These are phyloP conservation scores for Acer campestre DNA, from an alignment of 345 rosid species.

Conservation along the genomic window DNA sequence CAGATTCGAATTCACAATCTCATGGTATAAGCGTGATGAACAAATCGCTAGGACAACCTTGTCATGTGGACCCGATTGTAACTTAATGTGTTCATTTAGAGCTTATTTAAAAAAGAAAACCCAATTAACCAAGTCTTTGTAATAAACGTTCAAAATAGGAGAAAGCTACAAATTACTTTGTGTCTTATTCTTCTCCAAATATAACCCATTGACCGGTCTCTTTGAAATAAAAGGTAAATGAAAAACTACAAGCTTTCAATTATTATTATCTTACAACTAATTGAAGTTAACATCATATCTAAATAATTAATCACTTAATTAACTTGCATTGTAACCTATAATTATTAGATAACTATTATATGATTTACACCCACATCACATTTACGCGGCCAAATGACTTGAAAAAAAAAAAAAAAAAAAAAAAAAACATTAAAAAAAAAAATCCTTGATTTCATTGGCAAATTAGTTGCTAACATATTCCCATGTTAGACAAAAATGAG, in stretches of 20 bases:
- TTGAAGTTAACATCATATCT: background rate
- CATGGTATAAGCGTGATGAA: no score
- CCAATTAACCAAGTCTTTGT: background rate
- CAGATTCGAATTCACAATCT: no score
- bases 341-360: background rate
- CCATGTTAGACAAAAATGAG: slow-evolving; percentile 3
- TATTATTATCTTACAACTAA: slow-evolving; percentile 5
- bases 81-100: no score
- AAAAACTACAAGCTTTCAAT: slow-evolving; percentile 14
- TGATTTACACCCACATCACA: background rate
- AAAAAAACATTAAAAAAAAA: background rate
- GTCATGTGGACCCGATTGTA: no score
- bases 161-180: background rate
- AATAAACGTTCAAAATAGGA: slow-evolving; percentile 18
- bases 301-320: background rate
- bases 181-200: background rate
- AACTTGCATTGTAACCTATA: background rate
- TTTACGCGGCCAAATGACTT: background rate
- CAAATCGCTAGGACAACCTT: no score
- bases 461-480: background rate
- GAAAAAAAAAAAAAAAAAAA: background rate
- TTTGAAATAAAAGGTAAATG: slow-evolving; percentile 22
- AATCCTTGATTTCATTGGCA: background rate
- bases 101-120: background rate
- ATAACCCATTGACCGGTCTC: background rate